Conservation (phyloP, 1,284 basidiomycete species). For the Ustilago hordei region DNA sequence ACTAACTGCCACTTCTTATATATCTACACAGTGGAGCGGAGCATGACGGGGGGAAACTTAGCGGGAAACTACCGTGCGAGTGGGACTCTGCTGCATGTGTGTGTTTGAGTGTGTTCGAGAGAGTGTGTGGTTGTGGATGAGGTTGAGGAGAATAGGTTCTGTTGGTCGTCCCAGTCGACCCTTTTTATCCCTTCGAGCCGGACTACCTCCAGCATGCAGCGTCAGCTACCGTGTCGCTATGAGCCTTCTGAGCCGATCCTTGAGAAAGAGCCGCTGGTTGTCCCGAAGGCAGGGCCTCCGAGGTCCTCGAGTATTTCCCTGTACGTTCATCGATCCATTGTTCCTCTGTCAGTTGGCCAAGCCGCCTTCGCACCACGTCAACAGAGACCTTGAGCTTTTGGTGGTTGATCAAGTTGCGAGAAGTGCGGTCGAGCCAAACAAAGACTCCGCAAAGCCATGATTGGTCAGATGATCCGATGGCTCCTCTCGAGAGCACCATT, state of each 20-base stretch:
- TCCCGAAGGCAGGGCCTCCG: not conserved
- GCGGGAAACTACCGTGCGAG: not conserved
- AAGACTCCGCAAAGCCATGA: not conserved
- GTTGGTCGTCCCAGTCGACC: not conserved
- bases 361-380: not conserved
- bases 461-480: conserved; percentile 18
- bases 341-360: not conserved
- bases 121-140: not conserved
- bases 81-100: not conserved
- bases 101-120: not conserved
- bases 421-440: not conserved
- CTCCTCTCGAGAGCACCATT: conserved; percentile 1
- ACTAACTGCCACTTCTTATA: too few relatives aligned
- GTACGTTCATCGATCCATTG: not conserved
- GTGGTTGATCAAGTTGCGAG: not conserved
- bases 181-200: conserved; percentile 6
- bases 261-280: not conserved
- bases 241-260: not conserved
- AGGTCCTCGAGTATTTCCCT: not conserved
- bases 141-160: not conserved
- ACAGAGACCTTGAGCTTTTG: not conserved
- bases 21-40: too few relatives aligned
- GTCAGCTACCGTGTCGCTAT: not conserved
- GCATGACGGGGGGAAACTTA: too few relatives aligned
- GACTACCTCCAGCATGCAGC: not conserved